A percentile compares a stretch with the other conserved stretches of the same genome.
phyloP scores from a whole-genome alignment of 306 rosid genomes.

The Myrica gale region DNA sequence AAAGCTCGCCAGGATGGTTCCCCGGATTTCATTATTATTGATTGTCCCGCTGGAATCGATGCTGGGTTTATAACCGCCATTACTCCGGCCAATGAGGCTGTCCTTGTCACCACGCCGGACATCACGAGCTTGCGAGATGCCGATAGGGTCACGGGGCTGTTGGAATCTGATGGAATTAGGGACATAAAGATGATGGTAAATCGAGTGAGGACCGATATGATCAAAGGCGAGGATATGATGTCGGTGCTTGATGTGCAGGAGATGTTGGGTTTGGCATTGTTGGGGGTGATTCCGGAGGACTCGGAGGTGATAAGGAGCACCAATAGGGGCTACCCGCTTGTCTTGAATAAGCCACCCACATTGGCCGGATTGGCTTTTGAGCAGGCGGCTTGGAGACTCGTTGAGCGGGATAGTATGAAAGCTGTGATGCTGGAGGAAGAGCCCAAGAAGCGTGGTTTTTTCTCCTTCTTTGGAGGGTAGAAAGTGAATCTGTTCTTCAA shows the following conservation, averaged over 20 bases:
- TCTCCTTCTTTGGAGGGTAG: slow-evolving; percentile 90
- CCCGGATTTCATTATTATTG: slow-evolving; percentile 84
- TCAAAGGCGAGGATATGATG: slow-evolving; percentile 97
- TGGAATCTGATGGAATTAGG: slow-evolving; percentile 92
- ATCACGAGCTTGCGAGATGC: slow-evolving; percentile 90
- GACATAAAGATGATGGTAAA: slow-evolving; percentile 97
- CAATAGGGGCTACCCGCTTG: slow-evolving; percentile 86
- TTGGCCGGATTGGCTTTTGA: slow-evolving; percentile 95
- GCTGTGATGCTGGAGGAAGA: slow-evolving; percentile 92
- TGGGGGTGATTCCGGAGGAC: slow-evolving; percentile 90
- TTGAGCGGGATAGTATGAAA: slow-evolving; percentile 93
- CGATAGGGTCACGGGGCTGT: slow-evolving; percentile 79
- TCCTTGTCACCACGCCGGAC: slow-evolving; percentile 87
- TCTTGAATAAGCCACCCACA: slow-evolving; percentile 87
- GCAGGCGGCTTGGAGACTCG: slow-evolving; percentile 99
- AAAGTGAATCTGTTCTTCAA: neutral
- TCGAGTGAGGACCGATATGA: slow-evolving; percentile 93
- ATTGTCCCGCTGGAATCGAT: slow-evolving; percentile 95
- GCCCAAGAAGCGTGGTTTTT: slow-evolving; percentile 81
- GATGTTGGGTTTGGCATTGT: slow-evolving; percentile 82
- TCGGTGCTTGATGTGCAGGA: slow-evolving; percentile 95
- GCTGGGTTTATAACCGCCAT: slow-evolving; percentile 98
- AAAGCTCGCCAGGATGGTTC: slow-evolving; percentile 58
- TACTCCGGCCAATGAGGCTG: slow-evolving; percentile 92
- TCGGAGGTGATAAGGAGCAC: slow-evolving; percentile 90